These are phyloP conservation scores for Punica granatum DNA, from an alignment of 345 rosid species.

Conservation along the genomic window DNA sequence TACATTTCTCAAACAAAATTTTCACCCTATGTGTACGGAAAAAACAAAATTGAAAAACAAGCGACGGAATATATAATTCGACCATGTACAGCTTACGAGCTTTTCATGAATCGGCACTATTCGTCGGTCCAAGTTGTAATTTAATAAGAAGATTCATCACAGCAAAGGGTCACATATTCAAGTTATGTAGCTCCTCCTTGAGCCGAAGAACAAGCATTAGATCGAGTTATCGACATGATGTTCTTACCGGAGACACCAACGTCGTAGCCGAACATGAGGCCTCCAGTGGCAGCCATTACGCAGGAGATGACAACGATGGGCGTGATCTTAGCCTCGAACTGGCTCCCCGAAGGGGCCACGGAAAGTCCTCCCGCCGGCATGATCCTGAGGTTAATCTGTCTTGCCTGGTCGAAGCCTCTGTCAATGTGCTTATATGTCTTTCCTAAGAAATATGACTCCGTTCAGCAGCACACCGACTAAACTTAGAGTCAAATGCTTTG, in stretches of 20 bases:
- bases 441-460: neutral
- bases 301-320: constrained; percentile 87
- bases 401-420: neutral
- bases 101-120: no score
- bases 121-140: no score
- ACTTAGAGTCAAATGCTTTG: neutral
- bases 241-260: constrained; percentile 79
- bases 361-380: constrained; percentile 81
- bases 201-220: neutral
- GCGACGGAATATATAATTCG: no score
- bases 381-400: neutral
- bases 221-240: neutral
- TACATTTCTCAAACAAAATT: no score
- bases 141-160: no score
- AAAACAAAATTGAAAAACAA: no score
- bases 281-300: constrained; percentile 97
- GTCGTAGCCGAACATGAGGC: constrained; percentile 98
- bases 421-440: neutral
- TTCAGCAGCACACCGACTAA: no score
- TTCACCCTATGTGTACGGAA: no score
- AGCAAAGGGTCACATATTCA: no score
- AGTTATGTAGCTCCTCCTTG: neutral
- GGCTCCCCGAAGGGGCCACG: constrained; percentile 21
- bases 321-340: constrained; percentile 93
- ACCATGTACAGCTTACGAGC: no score